phyloP scores from a whole-genome alignment of 371 early-diverging fungal species.

The Conidiobolus incongruus region DNA sequence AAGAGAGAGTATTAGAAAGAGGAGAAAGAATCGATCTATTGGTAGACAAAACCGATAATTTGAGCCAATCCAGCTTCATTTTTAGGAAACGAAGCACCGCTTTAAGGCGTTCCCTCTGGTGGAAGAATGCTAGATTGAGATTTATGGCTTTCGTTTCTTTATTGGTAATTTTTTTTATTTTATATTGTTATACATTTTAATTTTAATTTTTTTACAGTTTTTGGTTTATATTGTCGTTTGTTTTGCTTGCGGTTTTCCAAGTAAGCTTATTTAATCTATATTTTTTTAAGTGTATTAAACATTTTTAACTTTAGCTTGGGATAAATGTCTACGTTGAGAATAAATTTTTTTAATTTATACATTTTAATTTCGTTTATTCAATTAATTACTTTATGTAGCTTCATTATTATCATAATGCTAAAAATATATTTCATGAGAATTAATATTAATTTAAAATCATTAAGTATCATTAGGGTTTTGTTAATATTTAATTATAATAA shows the following conservation, averaged over 20 bases:
- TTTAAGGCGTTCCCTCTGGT: slow-evolving; percentile 77
- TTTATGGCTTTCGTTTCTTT: slow-evolving; percentile 30
- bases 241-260: slow-evolving; percentile 44
- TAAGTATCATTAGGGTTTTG: too few species aligned
- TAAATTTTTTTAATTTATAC: too few species aligned
- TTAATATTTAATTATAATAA: too few species aligned
- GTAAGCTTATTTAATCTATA: too few species aligned
- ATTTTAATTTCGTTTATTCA: too few species aligned
- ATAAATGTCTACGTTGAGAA: too few species aligned
- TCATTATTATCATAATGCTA: too few species aligned
- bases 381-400: too few species aligned
- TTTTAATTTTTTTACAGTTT: slow-evolving; percentile 16
- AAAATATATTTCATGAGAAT: too few species aligned
- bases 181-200: slow-evolving; percentile 1
- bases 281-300: too few species aligned
- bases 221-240: slow-evolving; percentile 36
- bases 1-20: slow-evolving; percentile 71
- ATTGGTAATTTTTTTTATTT: slow-evolving; percentile 22
- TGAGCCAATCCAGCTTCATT: slow-evolving; percentile 70
- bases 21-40: slow-evolving; percentile 78
- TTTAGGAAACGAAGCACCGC: slow-evolving; percentile 76
- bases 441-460: too few species aligned
- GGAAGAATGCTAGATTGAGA: slow-evolving; percentile 75
- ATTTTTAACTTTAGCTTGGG: too few species aligned
- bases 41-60: slow-evolving; percentile 72